These are phyloP conservation scores for Mediolabrus comicus DNA, from an alignment of 108 stramenopile genomes.

Conservation along the genomic window DNA sequence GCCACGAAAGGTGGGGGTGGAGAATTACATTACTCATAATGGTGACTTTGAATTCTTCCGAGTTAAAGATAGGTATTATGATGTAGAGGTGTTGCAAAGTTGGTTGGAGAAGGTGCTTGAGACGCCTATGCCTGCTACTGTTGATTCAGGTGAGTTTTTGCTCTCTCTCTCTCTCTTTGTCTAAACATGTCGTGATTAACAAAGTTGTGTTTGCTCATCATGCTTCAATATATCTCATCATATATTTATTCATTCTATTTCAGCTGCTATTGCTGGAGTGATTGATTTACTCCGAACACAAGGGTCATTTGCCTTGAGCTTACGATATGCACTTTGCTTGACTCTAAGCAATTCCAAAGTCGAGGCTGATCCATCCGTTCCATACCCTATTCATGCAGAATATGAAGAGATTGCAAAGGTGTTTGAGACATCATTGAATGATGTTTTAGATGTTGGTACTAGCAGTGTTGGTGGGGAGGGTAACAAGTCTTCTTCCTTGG, in stretches of 20 bases:
- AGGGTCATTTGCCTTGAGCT: constrained; percentile 72
- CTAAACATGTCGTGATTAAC: too few species aligned
- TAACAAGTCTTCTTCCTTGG: not conserved
- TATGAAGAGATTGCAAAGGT: constrained; percentile 61
- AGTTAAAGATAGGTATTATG: constrained; percentile 61
- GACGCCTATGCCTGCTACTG: constrained; percentile 51
- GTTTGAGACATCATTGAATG: constrained; percentile 62
- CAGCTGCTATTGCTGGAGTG: constrained; percentile 70
- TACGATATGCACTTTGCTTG: constrained; percentile 67
- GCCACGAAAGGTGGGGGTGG: constrained; percentile 32
- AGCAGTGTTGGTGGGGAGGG: not conserved
- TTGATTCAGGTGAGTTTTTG: constrained; percentile 53
- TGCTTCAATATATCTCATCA: too few species aligned
- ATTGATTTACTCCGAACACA: constrained; percentile 67
- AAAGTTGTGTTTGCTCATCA: too few species aligned
- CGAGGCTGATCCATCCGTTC: constrained; percentile 14
- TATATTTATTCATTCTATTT: not conserved
- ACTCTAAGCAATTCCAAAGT: constrained; percentile 31
- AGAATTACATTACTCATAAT: constrained; percentile 83
- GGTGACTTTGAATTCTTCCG: constrained; percentile 86
- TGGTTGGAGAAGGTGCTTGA: constrained; percentile 61
- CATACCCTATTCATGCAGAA: constrained; percentile 50
- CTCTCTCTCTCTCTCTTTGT: too few species aligned
- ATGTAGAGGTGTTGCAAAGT: constrained; percentile 63
- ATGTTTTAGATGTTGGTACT: constrained; percentile 8